Percentiles rank a stretch among this genome's conserved stretches.
phyloP scores from a whole-genome alignment of 768 basidiomycete genomes.

The Calocybe indica region DNA sequence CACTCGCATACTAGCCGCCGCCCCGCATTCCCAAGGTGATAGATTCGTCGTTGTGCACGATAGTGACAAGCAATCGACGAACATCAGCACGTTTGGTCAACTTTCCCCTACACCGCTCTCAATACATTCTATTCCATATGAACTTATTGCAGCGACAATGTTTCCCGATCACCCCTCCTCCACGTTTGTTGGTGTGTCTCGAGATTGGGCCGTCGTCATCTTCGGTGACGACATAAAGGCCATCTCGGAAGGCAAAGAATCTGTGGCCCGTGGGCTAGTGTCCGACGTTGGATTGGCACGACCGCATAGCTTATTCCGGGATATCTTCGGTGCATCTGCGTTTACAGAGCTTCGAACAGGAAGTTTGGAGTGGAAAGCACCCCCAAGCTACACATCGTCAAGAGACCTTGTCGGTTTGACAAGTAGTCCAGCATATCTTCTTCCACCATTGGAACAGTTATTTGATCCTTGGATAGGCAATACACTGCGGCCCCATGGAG shows the following conservation, averaged over 20 bases:
- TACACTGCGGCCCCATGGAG: constrained; percentile 24
- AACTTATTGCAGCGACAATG: constrained; percentile 43
- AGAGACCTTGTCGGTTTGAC: no score
- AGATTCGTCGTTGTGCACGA: constrained; percentile 54
- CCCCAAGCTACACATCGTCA: no score
- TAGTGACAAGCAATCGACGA: constrained; percentile 27
- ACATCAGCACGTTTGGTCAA: constrained; percentile 42
- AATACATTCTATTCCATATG: constrained; percentile 51
- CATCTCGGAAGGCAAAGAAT: constrained; percentile 35
- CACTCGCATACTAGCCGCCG: constrained; percentile 33
- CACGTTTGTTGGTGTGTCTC: constrained; percentile 66
- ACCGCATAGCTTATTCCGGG: constrained; percentile 69
- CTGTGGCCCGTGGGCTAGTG: constrained; percentile 15
- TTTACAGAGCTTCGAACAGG: constrained; percentile 24
- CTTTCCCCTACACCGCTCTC: constrained; percentile 38
- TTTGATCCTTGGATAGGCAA: constrained; percentile 51
- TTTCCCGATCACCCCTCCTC: constrained; percentile 32
- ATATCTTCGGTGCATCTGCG: constrained; percentile 83
- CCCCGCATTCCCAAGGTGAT: constrained; percentile 52
- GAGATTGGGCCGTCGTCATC: constrained; percentile 56
- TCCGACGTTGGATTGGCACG: constrained; percentile 9
- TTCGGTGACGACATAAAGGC: constrained; percentile 54
- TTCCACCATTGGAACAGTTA: constrained; percentile 66
- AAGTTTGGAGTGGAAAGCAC: no score
- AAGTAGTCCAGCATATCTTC: constrained; percentile 60